Evolutionary conservation across 164 flowering plant genomes (phyloP).

Genomic region (Santalum album): DNA sequence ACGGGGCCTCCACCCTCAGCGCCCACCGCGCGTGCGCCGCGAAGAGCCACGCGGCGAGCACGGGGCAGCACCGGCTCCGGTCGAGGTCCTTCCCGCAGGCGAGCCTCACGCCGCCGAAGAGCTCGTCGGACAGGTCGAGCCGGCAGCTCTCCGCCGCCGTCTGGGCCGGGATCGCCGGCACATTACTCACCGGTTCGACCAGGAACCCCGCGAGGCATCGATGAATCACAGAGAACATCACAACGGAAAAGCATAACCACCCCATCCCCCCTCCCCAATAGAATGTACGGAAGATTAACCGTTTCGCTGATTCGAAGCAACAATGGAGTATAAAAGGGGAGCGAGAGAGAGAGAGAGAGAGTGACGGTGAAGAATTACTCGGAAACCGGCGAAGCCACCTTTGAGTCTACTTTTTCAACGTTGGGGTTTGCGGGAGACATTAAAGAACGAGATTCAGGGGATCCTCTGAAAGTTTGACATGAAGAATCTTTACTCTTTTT

Average conservation of each 20-base stretch:
- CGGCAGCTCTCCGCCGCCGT: conserved; percentile 54
- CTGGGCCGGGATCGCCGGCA: conserved; percentile 84
- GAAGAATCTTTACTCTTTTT: no score
- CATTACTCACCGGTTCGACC: conserved; percentile 55
- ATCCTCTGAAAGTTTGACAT: not conserved
- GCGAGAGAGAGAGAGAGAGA: not conserved
- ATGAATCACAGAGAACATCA: conserved; percentile 4
- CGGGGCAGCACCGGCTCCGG: conserved; percentile 97
- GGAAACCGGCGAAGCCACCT: conserved; percentile 1
- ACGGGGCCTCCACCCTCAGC: conserved; percentile 28
- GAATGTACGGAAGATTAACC: not conserved
- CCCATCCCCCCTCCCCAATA: not conserved
- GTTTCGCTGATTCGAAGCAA: not conserved
- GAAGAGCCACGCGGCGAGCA: conserved; percentile 96
- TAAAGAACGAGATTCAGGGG: not conserved
- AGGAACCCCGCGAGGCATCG: conserved; percentile 25
- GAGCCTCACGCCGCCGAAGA: conserved; percentile 85
- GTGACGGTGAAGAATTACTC: not conserved
- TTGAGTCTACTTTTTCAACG: not conserved
- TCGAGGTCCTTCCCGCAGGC: conserved; percentile 77
- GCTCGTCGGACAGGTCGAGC: conserved; percentile 87
- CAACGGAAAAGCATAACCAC: not conserved
- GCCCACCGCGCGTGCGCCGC: conserved; percentile 91
- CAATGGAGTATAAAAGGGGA: not conserved
- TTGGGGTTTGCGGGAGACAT: not conserved